Conservation (phyloP, 1,284 basidiomycete species). For the Moesziomyces globuligerus region DNA sequence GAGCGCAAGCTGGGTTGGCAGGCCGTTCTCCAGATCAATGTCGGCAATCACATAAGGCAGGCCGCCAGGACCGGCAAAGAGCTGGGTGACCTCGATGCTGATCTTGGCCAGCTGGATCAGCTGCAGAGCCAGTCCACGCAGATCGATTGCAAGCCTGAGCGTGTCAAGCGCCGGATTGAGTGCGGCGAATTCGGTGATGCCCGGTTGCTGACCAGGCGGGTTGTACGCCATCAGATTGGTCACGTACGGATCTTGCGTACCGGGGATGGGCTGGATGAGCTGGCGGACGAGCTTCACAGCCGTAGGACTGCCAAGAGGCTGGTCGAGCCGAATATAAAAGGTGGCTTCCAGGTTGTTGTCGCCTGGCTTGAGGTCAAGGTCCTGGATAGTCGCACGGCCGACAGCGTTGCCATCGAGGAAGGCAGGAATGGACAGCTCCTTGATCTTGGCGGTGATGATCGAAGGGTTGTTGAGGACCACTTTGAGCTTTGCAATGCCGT, state of each 20-base stretch:
- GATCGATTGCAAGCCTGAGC: constrained; percentile 71
- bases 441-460: constrained; percentile 74
- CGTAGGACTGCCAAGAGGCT: constrained; percentile 74
- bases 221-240: constrained; percentile 73
- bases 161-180: constrained; percentile 9
- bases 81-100: constrained; percentile 20
- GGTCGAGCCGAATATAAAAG: constrained; percentile 75
- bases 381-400: constrained; percentile 68
- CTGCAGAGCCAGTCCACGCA: constrained; percentile 69
- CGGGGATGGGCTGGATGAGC: constrained; percentile 50
- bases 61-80: constrained; percentile 17
- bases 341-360: constrained; percentile 72
- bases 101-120: constrained; percentile 28
- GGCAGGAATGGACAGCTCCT: constrained; percentile 73
- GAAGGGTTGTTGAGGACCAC: constrained; percentile 24
- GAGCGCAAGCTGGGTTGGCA: constrained; percentile 7
- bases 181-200: constrained; percentile 64
- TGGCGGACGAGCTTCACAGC: constrained; percentile 70
- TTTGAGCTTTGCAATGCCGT: constrained; percentile 8
- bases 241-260: constrained; percentile 3
- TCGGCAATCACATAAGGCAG: constrained; percentile 5
- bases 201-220: constrained; percentile 73
- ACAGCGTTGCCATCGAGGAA: constrained; percentile 71
- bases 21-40: constrained; percentile 2
- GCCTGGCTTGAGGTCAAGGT: constrained; percentile 72